phyloP scores from a whole-genome alignment of 148 eudicot genomes.

The Linanthus parryae region DNA sequence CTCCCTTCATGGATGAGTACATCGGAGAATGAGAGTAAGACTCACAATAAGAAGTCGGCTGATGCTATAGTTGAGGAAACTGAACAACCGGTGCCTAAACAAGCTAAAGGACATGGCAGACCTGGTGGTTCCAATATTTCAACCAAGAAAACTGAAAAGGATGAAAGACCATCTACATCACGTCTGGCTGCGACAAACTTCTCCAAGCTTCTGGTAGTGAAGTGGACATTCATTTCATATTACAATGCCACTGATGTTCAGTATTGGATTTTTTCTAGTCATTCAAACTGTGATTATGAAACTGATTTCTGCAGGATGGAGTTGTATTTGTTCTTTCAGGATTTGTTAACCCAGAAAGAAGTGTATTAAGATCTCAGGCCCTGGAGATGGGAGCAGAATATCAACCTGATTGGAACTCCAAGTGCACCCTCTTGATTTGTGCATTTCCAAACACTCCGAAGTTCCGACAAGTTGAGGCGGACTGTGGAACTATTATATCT shows the following conservation, averaged over 20 bases:
- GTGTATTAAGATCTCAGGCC: slow-evolving; percentile 72
- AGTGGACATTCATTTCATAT: neutral
- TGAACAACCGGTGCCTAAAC: slow-evolving; percentile 15
- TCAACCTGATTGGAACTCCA: slow-evolving; percentile 79
- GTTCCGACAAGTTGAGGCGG: slow-evolving; percentile 86
- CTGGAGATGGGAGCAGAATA: slow-evolving; percentile 95
- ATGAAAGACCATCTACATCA: slow-evolving; percentile 21
- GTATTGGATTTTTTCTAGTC: neutral
- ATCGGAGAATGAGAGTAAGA: slow-evolving; percentile 30
- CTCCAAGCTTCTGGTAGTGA: slow-evolving; percentile 65
- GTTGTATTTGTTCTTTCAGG: slow-evolving; percentile 89
- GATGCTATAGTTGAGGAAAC: slow-evolving; percentile 16
- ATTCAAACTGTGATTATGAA: neutral
- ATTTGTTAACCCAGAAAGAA: slow-evolving; percentile 92
- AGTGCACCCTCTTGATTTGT: slow-evolving; percentile 88
- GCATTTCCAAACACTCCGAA: slow-evolving; percentile 91
- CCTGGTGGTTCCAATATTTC: slow-evolving; percentile 1
- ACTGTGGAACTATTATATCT: slow-evolving; percentile 75
- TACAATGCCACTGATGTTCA: neutral
- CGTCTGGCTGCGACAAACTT: slow-evolving; percentile 28
- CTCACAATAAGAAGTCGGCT: slow-evolving; percentile 24
- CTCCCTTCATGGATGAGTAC: slow-evolving; percentile 93
- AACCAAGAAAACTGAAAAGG: slow-evolving; percentile 17
- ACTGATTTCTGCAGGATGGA: slow-evolving; percentile 63
- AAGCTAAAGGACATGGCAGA: slow-evolving; percentile 23